Evolutionary conservation across 73 alveolate species (phyloP).

Genomic region (Paraurostyla sp.): DNA sequence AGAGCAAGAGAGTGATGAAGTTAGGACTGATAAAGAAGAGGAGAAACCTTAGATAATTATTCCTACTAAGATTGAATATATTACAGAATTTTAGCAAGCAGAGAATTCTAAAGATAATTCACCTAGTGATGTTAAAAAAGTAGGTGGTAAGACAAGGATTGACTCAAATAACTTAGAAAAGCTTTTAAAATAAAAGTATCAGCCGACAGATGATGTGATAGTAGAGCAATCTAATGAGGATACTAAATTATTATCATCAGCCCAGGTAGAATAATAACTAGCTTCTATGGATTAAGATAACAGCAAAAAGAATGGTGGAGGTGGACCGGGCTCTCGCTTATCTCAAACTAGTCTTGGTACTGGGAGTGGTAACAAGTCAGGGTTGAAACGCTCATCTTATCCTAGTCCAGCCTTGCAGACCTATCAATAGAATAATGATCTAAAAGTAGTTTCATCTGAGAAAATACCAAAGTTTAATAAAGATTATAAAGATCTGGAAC

Average conservation of each 20-base stretch:
- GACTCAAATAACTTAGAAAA: background rate
- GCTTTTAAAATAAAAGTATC: background rate
- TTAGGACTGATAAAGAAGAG: background rate
- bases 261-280: background rate
- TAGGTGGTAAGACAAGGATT: background rate
- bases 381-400: background rate
- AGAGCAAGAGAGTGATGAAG: background rate
- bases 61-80: conserved; percentile 23
- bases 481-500: background rate
- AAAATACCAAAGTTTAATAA: background rate
- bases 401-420: background rate
- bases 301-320: background rate
- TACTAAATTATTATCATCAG: background rate
- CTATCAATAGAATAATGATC: background rate
- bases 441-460: background rate
- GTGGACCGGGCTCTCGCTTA: too few species aligned
- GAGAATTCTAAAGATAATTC: background rate
- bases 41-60: background rate
- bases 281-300: background rate
- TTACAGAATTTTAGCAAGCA: background rate
- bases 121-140: background rate
- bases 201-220: conserved; percentile 41
- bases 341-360: too few species aligned
- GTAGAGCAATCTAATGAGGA: conserved; percentile 48
- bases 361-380: too few species aligned